Evolutionary conservation across 2,329 filamentous ascomycete species (phyloP).

Genomic region (Trichothecium roseum): DNA sequence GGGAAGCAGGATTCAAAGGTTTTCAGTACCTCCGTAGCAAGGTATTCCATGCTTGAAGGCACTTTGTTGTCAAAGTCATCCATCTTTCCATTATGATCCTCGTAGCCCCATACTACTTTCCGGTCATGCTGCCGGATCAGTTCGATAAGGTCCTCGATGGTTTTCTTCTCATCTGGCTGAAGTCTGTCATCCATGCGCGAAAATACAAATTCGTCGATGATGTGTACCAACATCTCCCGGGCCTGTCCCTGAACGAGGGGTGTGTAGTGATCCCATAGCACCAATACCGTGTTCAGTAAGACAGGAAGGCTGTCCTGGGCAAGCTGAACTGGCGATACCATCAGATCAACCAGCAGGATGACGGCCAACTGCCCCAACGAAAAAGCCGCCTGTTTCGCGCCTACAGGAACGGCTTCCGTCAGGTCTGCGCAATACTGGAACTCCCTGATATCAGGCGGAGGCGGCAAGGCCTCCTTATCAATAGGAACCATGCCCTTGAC

Average conservation of each 20-base stretch:
- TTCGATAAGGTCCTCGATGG: slow-evolving; percentile 82
- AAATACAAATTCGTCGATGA: slow-evolving; percentile 92
- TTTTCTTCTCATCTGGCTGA: slow-evolving; percentile 51
- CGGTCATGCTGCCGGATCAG: slow-evolving; percentile 74
- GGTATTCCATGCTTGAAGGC: slow-evolving; percentile 74
- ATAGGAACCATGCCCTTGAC: slow-evolving; percentile 96
- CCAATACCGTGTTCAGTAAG: slow-evolving; percentile 80
- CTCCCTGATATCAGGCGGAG: slow-evolving; percentile 61
- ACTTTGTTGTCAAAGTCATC: slow-evolving; percentile 70
- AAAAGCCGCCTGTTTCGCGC: slow-evolving; percentile 85
- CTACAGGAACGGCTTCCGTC: slow-evolving; percentile 65
- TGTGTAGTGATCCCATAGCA: slow-evolving; percentile 96
- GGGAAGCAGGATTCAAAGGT: slow-evolving; percentile 81
- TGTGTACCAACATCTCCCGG: slow-evolving; percentile 92
- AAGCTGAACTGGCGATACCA: slow-evolving; percentile 83
- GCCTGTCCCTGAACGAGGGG: slow-evolving; percentile 92
- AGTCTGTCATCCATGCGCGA: slow-evolving; percentile 61
- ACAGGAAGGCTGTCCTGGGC: slow-evolving; percentile 71
- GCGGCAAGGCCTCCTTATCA: slow-evolving; percentile 62
- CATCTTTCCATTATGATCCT: slow-evolving; percentile 76
- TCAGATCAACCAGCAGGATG: slow-evolving; percentile 88
- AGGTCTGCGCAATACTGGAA: slow-evolving; percentile 89
- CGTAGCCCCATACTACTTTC: slow-evolving; percentile 85
- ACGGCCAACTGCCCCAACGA: slow-evolving; percentile 88
- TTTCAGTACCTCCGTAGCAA: slow-evolving; percentile 71